Evolutionary conservation across 805 yeast genomes (phyloP).

Genomic region (Middelhovenomyces tepae): DNA sequence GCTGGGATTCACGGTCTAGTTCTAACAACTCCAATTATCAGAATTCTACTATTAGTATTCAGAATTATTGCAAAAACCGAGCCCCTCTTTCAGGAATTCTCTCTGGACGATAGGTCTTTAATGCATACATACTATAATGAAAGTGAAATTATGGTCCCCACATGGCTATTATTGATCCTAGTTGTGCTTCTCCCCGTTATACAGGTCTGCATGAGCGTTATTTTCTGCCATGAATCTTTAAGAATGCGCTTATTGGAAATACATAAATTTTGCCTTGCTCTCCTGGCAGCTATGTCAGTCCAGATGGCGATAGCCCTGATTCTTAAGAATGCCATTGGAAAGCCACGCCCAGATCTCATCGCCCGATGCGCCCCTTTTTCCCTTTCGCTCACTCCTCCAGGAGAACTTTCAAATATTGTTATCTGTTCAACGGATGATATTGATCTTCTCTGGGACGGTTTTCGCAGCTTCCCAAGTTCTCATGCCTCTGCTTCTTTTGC

Average conservation of each 20-base stretch:
- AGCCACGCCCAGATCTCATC: background rate
- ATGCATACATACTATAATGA: background rate
- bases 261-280: background rate
- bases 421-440: background rate
- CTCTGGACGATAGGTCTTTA: background rate
- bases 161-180: background rate
- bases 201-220: too few species aligned
- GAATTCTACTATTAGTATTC: too few species aligned
- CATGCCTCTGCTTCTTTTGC: background rate
- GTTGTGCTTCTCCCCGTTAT: background rate
- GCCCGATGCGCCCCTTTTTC: conserved; percentile 1
- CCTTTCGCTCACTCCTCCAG: background rate
- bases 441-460: background rate
- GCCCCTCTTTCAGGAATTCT: conserved; percentile 1
- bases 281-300: background rate
- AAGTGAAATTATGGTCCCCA: background rate
- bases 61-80: too few species aligned
- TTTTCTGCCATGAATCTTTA: too few species aligned
- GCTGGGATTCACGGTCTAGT: too few species aligned
- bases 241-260: background rate
- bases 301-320: background rate
- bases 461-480: background rate
- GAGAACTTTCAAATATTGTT: conserved; percentile 1
- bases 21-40: too few species aligned
- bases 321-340: background rate